Evolutionary conservation across 2,329 filamentous ascomycete genomes (phyloP), one percentile per base, ranked within the genome.

Genomic region (Pseudodiploospora longispora): DNA sequence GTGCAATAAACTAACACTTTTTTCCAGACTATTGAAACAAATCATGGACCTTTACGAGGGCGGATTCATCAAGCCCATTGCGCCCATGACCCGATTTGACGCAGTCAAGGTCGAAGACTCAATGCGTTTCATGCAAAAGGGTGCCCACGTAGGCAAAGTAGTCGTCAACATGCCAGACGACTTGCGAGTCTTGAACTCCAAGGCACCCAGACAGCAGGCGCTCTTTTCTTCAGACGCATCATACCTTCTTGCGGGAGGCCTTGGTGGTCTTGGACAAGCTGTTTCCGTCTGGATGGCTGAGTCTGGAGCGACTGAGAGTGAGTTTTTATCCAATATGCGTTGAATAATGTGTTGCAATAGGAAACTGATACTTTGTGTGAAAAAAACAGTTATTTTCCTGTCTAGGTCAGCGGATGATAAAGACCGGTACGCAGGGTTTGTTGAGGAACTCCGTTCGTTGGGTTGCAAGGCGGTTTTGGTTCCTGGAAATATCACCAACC

Each of bases 241-340:
- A 50, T 64, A 29, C 34, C 12, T 48, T 19, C 46, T 47, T 19
- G 51, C 57, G 5, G 61, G 62, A 1, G 59, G 62, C 5, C 44
- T 63, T 3, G 61, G 62, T 12, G 62, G 60, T 3, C 48, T 65
- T 2, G 60, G 62, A 2, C 49, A 56, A 30, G 51, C 54, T 6
- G 45, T 61, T 10, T 47, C 55, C 2, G 52, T 46, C 9, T 63
- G 59, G 59, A 54, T 64, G 50, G 51, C 57, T 4, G 50, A 58
- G 40, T 50, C 52, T 19, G 60, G 59, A 7, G 61, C 60, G 6
- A 42, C 28, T n/a, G 38, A 40, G 36, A 12, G 36, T 38, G 29
- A 38, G 36, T 32, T 10, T 9, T 12, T 34, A 12, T 12, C 32
- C 12, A 9, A 34, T 34, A 9, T 34, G 8, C 32, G 32, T 34